These are phyloP conservation scores for Clavispora carvajalis DNA, from an alignment of 805 yeast genomes.

Conservation along the genomic window DNA sequence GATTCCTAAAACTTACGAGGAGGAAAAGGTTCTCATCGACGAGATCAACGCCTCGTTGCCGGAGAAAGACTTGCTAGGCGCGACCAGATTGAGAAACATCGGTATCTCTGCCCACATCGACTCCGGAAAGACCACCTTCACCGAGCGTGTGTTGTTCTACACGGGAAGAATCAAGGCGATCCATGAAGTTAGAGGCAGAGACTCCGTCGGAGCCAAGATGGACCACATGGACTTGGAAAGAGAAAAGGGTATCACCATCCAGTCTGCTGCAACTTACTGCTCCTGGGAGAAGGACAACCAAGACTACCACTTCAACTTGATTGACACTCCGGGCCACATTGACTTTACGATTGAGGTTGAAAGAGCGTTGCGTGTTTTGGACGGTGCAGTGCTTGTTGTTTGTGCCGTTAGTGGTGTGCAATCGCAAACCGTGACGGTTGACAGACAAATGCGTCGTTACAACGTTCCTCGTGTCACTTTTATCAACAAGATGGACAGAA, in stretches of 20 bases:
- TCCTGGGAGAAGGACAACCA: slow-evolving; percentile 78
- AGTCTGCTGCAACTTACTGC: slow-evolving; percentile 98
- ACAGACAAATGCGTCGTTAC: slow-evolving; percentile 97
- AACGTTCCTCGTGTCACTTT: slow-evolving; percentile 95
- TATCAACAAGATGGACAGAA: slow-evolving; percentile 97
- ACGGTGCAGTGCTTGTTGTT: slow-evolving; percentile 96
- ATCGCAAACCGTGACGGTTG: slow-evolving; percentile 97
- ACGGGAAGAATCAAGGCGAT: slow-evolving; percentile 96
- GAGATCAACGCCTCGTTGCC: slow-evolving; percentile 46
- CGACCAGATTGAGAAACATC: slow-evolving; percentile 74
- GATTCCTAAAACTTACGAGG: slow-evolving; percentile 52
- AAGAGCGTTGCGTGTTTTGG: slow-evolving; percentile 94
- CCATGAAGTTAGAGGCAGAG: slow-evolving; percentile 95
- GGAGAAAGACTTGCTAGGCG: slow-evolving; percentile 46
- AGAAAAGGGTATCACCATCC: slow-evolving; percentile 98
- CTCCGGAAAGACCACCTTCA: slow-evolving; percentile 96
- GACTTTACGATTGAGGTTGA: slow-evolving; percentile 99
- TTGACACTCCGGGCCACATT: slow-evolving; percentile 98
- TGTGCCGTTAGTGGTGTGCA: slow-evolving; percentile 99
- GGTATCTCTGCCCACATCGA: slow-evolving; percentile 98
- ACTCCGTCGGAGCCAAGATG: slow-evolving; percentile 98
- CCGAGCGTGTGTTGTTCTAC: slow-evolving; percentile 92
- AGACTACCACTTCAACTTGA: slow-evolving; percentile 83
- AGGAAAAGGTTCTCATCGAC: slow-evolving; percentile 67
- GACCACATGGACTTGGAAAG: slow-evolving; percentile 98